Evolutionary conservation across 768 basidiomycete genomes (phyloP).

Genomic region (Tylopilus rubrobrunneus): DNA sequence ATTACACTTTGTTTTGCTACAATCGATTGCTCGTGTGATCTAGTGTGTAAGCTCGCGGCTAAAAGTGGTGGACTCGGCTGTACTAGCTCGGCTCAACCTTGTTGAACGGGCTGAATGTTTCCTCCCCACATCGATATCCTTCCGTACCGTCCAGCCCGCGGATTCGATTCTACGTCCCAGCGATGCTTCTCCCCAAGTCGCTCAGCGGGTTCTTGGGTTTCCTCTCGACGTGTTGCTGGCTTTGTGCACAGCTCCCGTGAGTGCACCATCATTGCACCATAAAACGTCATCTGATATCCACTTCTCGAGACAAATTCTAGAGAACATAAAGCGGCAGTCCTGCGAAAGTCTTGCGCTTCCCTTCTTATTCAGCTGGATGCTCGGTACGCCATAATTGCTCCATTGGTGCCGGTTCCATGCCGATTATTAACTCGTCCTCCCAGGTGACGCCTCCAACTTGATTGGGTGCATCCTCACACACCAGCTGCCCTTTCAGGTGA

Average conservation of each 20-base stretch:
- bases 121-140: slow-evolving; percentile 4
- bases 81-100: neutral
- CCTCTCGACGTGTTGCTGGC: slow-evolving; percentile 72
- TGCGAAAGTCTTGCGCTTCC: slow-evolving; percentile 91
- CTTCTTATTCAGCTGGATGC: slow-evolving; percentile 90
- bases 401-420: slow-evolving; percentile 1
- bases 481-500: slow-evolving; percentile 92
- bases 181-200: slow-evolving; percentile 19
- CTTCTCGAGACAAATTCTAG: slow-evolving; percentile 66
- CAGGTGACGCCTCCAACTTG: slow-evolving; percentile 91
- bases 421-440: slow-evolving; percentile 6
- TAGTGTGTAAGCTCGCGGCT: neutral
- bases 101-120: neutral
- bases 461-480: slow-evolving; percentile 88
- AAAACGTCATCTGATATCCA: slow-evolving; percentile 7
- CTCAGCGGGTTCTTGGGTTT: slow-evolving; percentile 69
- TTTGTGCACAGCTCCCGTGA: slow-evolving; percentile 87
- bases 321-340: slow-evolving; percentile 71
- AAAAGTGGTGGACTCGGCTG: neutral
- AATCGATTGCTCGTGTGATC: neutral
- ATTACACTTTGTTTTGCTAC: neutral
- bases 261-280: slow-evolving; percentile 30
- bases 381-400: slow-evolving; percentile 52
- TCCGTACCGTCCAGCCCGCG: neutral
- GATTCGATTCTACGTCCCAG: neutral